These are phyloP conservation scores for Saccharata proteae DNA, from an alignment of 2,329 filamentous ascomycete genomes.

Conservation along the genomic window DNA sequence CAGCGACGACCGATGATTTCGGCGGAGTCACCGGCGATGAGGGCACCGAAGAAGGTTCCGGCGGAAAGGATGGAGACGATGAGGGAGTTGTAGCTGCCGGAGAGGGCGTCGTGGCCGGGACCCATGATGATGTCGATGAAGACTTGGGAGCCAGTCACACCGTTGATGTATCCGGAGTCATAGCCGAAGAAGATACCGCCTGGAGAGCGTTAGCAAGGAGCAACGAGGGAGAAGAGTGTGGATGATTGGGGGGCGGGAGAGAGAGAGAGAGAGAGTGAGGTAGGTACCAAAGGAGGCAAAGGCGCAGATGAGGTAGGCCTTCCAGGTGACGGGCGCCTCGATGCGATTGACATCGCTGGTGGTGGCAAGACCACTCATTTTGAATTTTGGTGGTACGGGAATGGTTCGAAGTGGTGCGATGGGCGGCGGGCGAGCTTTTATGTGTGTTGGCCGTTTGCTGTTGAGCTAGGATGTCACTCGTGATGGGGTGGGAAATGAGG, in stretches of 20 bases:
- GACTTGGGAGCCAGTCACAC: constrained; percentile 38
- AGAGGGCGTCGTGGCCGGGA: not conserved
- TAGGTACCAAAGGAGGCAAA: constrained; percentile 37
- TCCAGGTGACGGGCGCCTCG: constrained; percentile 35
- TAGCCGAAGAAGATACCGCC: constrained; percentile 64
- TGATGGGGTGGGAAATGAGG: too few species aligned
- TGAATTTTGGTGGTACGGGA: too few species aligned
- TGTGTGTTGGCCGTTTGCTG: too few species aligned
- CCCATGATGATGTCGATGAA: not conserved
- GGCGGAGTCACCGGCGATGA: constrained; percentile 45
- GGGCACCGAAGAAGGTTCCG: constrained; percentile 64
- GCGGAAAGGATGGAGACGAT: constrained; percentile 68
- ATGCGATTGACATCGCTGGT: constrained; percentile 38
- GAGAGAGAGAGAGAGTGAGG: too few species aligned
- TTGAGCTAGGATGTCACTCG: too few species aligned
- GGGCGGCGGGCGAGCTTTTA: too few species aligned
- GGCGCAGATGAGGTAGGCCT: constrained; percentile 33
- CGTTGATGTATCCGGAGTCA: constrained; percentile 65
- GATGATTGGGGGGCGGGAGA: too few species aligned
- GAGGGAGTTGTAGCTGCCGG: constrained; percentile 37
- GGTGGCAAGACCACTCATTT: too few species aligned
- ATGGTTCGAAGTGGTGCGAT: too few species aligned
- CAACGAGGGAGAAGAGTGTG: too few species aligned
- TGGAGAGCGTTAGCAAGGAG: too few species aligned
- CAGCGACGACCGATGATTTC: constrained; percentile 55